Base-by-base conservation (phyloP, 495 filamentous ascomycete genomes). In the Bathelium albidoporum region DNA sequence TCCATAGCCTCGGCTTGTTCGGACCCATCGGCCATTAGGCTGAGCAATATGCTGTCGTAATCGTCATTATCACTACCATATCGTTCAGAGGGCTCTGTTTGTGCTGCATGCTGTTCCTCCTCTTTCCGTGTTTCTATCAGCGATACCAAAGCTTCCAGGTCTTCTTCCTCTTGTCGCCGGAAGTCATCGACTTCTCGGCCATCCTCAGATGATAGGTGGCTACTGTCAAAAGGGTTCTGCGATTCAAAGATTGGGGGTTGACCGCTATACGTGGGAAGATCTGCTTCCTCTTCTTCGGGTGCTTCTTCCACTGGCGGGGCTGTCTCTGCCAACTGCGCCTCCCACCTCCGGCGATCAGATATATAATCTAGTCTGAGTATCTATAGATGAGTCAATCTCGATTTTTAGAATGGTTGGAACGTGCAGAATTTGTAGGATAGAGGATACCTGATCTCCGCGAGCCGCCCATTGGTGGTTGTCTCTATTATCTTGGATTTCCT, bases 401-500 rank as follows among this genome's bases (percentile, higher is more conserved):
- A 20, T 70, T 59, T 16, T 45, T 49, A 7, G 71, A 26, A 45
- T 62, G 65, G 59, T 67, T 61, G 10, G 36, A 28, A 26, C 20
- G 34, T 10, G 45, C 2, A 59, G n/a, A 58, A 53, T 10, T 31
- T 7, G 32, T 1, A 31, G 43, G 32, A 28, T 20, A 10, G 41
- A 14, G 70, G 75, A 31, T 77, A 95, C 85, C 80, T 95, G 87
- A 63, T 96, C 90, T 43, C 84, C 82, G 76, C 90, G 78, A 73
- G 83, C 63, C 73, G 86, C 72, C 82, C 86, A 83, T 73, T 80
- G 69, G 69, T 74, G 78, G 16, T 89, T 84, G 9, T 95, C 89
- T 2, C 86, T 78, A 41, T 83, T 81, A 65, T 85, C 82, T 68
- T 84, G 78, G n/a, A 96, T 86, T 59, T 86, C 89, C 68, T 87